Evolutionary conservation across 139 green algal species (phyloP).

Genomic region (Chlamydomonas incerta): DNA sequence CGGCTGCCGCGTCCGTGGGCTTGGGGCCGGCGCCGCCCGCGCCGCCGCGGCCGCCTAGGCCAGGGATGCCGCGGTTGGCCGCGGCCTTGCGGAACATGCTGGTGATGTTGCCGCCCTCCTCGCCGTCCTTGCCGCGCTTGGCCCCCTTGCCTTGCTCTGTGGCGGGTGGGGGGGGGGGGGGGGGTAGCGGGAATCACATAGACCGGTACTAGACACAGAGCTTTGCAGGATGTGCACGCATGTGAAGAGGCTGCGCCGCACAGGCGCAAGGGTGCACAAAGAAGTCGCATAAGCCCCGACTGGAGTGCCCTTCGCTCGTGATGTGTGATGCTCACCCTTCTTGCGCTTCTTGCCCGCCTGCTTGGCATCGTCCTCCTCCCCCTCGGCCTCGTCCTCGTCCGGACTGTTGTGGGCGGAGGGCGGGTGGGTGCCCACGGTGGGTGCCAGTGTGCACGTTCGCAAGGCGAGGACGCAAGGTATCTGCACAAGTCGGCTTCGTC

Average conservation of each 20-base stretch:
- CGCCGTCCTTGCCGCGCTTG: slow-evolving; percentile 23
- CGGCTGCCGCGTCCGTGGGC: slow-evolving; percentile 52
- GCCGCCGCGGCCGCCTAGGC: background rate
- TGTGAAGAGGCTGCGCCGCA: too few species aligned
- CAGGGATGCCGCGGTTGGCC: background rate
- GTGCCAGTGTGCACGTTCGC: too few species aligned
- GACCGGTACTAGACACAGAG: too few species aligned
- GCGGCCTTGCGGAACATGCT: slow-evolving; percentile 43
- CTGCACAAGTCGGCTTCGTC: too few species aligned
- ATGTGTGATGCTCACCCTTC: slow-evolving; percentile 14
- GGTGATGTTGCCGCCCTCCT: slow-evolving; percentile 43
- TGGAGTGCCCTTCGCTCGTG: too few species aligned
- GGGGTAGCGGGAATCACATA: too few species aligned
- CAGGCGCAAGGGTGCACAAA: too few species aligned
- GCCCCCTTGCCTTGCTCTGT: background rate
- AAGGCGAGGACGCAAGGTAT: too few species aligned
- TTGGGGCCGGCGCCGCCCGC: background rate
- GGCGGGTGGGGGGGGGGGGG: too few species aligned
- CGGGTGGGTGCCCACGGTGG: too few species aligned
- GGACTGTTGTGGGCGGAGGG: background rate
- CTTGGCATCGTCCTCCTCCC: slow-evolving; percentile 39
- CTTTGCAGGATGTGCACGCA: too few species aligned
- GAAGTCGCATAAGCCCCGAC: too few species aligned
- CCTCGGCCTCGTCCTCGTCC: slow-evolving; percentile 35
- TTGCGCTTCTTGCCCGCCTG: slow-evolving; percentile 58